Percentiles rank a stretch among this genome's conserved stretches.
Conservation (phyloP, 108 stramenopile genomes). For the Pseudonitzschia multiseries region DNA sequence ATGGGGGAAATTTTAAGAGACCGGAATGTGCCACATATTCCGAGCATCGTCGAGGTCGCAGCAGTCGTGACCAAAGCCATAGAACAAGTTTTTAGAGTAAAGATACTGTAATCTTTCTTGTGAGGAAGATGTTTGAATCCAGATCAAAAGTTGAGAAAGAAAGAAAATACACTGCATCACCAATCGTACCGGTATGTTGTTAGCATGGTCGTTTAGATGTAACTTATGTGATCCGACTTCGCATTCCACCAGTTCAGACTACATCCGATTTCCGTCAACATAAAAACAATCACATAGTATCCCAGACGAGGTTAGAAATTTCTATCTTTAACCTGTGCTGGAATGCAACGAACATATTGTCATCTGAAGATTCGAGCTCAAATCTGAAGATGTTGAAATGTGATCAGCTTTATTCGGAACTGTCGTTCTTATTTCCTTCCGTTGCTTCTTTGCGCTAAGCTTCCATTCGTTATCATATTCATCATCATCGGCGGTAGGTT, state of each 20-base stretch:
- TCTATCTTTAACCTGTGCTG: background rate
- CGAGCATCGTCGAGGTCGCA: slow-evolving; percentile 37
- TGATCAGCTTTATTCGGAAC: background rate
- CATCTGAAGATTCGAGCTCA: background rate
- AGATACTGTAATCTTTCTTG: background rate
- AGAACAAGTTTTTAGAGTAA: slow-evolving; percentile 39
- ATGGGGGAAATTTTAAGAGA: slow-evolving; percentile 49
- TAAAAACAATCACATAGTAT: too few relatives aligned
- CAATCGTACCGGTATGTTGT: too few relatives aligned
- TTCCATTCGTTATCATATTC: slow-evolving; percentile 1
- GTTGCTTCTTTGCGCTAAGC: background rate
- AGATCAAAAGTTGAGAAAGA: too few relatives aligned
- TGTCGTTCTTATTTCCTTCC: background rate
- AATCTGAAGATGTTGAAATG: background rate
- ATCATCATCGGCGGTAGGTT: background rate
- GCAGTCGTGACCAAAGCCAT: slow-evolving; percentile 30
- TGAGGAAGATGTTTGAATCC: too few relatives aligned
- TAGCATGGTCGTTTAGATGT: too few relatives aligned
- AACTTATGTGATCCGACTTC: too few relatives aligned
- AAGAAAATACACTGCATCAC: background rate
- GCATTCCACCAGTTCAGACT: too few relatives aligned
- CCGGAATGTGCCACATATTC: slow-evolving; percentile 27
- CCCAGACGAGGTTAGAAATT: too few relatives aligned
- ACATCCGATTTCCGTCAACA: too few relatives aligned
- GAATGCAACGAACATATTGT: background rate